Evolutionary conservation across 257 asterid genomes (phyloP), one percentile per base, ranked within the genome.

Genomic region (Jaltomata sinuosa): DNA sequence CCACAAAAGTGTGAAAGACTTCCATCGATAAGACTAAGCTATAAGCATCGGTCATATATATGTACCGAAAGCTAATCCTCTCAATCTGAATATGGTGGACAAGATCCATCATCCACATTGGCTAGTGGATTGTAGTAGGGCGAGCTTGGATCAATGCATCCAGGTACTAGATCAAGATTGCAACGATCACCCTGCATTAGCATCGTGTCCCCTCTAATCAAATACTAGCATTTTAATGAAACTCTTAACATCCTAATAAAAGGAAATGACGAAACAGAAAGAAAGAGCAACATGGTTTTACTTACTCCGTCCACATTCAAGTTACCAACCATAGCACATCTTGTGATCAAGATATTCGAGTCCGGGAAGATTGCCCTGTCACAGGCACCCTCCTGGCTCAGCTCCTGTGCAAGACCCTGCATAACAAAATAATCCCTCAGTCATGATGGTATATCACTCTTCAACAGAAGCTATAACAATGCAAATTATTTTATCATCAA

Each of bases 311-410:
- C 96, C 5, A 89, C 81, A 6, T 93, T 32, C 80, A 92, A 87
- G 89, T 94, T 95, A 6, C 95, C 98, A 18, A 90, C 85, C 90
- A 95, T 88, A 57, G 97, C 97, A 90, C 99, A 95, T 38, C 91
- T 91, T 45, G 91, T 84, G 77, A 83, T 79, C 19, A 95, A 88
- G 8, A 88, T 59, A 74, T 85, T 87, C 27, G 94, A 85, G 91
- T 94, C 99, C 2, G 97, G 97, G 84, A 93, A 95, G 78, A 94
- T 95, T 38, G 97, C 98, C 86, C 80, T 38, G 36, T 94, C 98
- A 65, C 99, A 94, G 11, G 99, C 99, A 57, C 98, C 97, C 2
- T 95, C 98, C 87, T 84, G 90, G 81, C 97, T 91, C 90, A 95
- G 80, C 89, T 95, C 98, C 50, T 83, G 83, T 0, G 97, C 94